phyloP scores from a whole-genome alignment of 768 basidiomycete species.

The Tulasnella sp. region DNA sequence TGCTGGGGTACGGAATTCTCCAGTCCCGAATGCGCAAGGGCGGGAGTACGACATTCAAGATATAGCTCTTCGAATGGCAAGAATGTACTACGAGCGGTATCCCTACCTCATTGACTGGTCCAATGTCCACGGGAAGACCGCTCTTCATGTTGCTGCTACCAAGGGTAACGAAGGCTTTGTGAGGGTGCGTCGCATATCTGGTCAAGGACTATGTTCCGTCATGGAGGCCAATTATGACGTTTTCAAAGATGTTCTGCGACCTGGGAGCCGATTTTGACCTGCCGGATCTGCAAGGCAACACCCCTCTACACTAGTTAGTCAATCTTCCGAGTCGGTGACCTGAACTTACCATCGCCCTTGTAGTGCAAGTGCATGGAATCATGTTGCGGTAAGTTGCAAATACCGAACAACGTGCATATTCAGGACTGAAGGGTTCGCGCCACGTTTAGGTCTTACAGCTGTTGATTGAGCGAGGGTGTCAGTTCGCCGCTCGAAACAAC shows the following conservation, averaged over 20 bases:
- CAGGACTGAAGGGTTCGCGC: constrained; percentile 17
- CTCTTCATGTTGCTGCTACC: constrained; percentile 80
- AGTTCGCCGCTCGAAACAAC: constrained; percentile 78
- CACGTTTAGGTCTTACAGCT: constrained; percentile 66
- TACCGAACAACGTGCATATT: background rate
- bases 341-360: constrained; percentile 11
- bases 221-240: background rate
- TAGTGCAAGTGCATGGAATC: constrained; percentile 86
- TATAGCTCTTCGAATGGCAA: constrained; percentile 80
- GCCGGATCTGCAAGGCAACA: constrained; percentile 87
- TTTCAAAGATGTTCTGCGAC: constrained; percentile 78
- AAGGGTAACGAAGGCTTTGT: constrained; percentile 90
- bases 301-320: constrained; percentile 86
- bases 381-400: constrained; percentile 59
- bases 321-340: constrained; percentile 22
- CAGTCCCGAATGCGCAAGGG: constrained; percentile 48
- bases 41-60: constrained; percentile 60
- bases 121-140: constrained; percentile 83
- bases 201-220: background rate
- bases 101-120: constrained; percentile 89
- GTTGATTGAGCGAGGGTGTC: constrained; percentile 85
- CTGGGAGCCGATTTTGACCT: constrained; percentile 86
- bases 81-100: constrained; percentile 81
- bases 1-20: constrained; percentile 64
- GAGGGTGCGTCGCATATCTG: constrained; percentile 52